These are phyloP conservation scores for Euphorbia neoarborescens DNA, from an alignment of 441 rosid species.

Conservation along the genomic window DNA sequence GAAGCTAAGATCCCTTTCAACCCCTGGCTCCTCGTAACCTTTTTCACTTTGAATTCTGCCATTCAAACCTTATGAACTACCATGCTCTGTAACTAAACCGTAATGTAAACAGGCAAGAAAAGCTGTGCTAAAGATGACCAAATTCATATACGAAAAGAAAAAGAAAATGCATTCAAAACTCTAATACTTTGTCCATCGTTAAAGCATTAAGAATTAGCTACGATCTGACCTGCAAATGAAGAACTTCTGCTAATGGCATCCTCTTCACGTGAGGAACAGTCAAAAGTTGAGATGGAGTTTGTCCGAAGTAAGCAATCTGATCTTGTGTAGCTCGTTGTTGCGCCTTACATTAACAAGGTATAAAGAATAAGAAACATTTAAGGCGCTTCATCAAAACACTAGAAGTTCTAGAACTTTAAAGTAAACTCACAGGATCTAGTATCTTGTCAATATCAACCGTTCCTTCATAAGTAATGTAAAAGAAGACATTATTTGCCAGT, in stretches of 20 bases:
- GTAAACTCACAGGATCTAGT: constrained; percentile 64
- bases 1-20: neutral
- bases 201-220: constrained; percentile 10
- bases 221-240: constrained; percentile 73
- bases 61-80: neutral
- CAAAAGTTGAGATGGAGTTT: constrained; percentile 96
- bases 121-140: neutral
- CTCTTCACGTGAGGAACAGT: constrained; percentile 78
- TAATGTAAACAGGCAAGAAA: neutral
- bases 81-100: neutral
- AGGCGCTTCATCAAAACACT: constrained; percentile 16
- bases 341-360: constrained; percentile 40
- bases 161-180: neutral
- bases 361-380: constrained; percentile 22
- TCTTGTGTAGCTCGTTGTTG: constrained; percentile 96
- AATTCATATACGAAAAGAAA: neutral
- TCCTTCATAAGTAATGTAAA: constrained; percentile 96
- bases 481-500: constrained; percentile 88
- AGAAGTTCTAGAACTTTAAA: constrained; percentile 15
- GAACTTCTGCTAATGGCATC: constrained; percentile 77
- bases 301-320: constrained; percentile 98
- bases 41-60: neutral
- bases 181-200: constrained; percentile 4
- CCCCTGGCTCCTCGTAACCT: constrained; percentile 1
- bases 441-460: constrained; percentile 90